Evolutionary conservation across 1,284 basidiomycete species (phyloP), one percentile per base, ranked within the genome.

Genomic region (Trametes sp.): DNA sequence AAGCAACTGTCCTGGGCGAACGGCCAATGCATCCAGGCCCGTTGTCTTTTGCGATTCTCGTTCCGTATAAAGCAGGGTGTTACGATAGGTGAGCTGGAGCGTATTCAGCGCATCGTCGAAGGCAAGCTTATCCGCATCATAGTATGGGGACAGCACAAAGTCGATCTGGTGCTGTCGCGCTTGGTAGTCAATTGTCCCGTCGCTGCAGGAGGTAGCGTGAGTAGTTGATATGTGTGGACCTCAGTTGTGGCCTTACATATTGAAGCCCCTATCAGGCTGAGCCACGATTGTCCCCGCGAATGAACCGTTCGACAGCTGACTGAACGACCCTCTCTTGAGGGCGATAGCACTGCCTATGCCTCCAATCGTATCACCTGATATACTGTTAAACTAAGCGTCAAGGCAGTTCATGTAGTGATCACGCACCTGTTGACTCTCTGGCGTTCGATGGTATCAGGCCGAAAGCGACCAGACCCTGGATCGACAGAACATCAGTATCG

Each of bases 101-200:
- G 87, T 89, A 57, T 83, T 72, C 70, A 84, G 80, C 0, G 85
- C 87, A 23, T 78, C 72, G 1, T 76, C 68, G 72, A 87, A 89
- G 26, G 73, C 74, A 16, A 90, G 80, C 3, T 81, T 76, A 2
- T 76, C 73, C 0, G 79, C 70, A 41, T 74, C 80, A 60, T 83
- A 82, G 73, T 89, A 88, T 0, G 88, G 87, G 2, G 77, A 77
- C 28, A 92, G 76, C 1, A 81, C 77, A 70, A 92, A 89, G 62
- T 83, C 78, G 68, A 91, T 81, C 41, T 80, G 76, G 64, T 87
- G 83, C 57, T 83, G 84, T 16, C 87, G 83, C 3, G 80, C 80
- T 70, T 87, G 83, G 67, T 87, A 90, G 74, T 90, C 83, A 59
- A 87, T 79, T 0, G 87, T 86, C 2, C 69, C 76, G 13, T 82